These are phyloP conservation scores for Penicillium verrucosum DNA, from an alignment of 2,329 filamentous ascomycete species.

Conservation along the genomic window DNA sequence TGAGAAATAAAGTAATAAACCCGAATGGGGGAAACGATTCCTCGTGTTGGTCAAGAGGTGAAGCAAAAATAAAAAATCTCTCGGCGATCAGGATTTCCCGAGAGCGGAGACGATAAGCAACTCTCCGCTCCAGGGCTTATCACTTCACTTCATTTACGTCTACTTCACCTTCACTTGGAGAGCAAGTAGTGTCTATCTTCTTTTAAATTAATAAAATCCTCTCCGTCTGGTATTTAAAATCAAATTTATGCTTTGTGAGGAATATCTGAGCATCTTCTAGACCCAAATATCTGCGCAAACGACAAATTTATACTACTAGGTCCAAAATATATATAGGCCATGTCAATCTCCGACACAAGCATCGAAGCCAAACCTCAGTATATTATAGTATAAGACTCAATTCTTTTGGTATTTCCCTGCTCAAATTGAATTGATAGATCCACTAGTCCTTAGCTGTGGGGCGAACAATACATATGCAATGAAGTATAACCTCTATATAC, in stretches of 20 bases:
- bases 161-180: background rate
- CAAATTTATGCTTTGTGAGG: background rate
- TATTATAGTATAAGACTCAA: background rate
- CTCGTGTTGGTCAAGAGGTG: conserved; percentile 5
- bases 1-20: background rate
- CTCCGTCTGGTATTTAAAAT: background rate
- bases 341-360: background rate
- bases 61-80: conserved; percentile 24
- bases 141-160: background rate
- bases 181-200: background rate
- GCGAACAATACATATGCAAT: background rate
- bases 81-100: conserved; percentile 26
- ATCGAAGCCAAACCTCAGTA: background rate
- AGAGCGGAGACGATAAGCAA: conserved; percentile 15
- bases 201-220: background rate
- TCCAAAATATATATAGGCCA: background rate
- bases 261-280: background rate
- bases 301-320: too few species aligned
- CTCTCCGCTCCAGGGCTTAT: conserved; percentile 2
- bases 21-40: conserved; percentile 4
- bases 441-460: background rate
- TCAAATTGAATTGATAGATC: background rate
- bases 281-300: background rate
- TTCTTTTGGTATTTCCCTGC: too few species aligned
- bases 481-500: background rate